Conservation (phyloP, 1,284 basidiomycete species). For the Cutaneotrichosporon dermatis region DNA sequence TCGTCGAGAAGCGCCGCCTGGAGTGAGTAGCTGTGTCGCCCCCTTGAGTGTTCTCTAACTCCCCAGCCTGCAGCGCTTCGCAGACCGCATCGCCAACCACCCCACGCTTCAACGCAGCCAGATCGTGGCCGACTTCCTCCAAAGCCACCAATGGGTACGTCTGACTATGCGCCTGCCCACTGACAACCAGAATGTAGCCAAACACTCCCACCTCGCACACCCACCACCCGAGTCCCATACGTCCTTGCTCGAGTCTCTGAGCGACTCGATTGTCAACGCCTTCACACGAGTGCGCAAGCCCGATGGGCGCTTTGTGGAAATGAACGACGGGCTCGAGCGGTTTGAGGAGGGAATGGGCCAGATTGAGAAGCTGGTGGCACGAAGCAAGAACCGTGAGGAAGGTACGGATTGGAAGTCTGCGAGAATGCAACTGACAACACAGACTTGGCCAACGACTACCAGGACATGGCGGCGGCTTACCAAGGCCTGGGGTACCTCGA, state of each 20-base stretch:
- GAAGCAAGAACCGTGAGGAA: conserved; percentile 70
- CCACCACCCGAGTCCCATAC: conserved; percentile 75
- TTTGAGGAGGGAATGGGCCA: conserved; percentile 84
- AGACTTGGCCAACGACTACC: conserved; percentile 92
- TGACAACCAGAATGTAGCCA: conserved; percentile 69
- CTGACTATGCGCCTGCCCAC: not conserved
- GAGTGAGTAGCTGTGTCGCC: conserved; percentile 60
- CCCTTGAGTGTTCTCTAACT: too few relatives aligned
- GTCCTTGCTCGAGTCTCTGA: conserved; percentile 87
- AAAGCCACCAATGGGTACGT: conserved; percentile 94
- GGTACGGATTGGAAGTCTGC: too few relatives aligned
- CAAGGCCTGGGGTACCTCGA: conserved; percentile 97
- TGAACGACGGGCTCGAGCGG: conserved; percentile 86
- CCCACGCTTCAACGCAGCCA: conserved; percentile 90
- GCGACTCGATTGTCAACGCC: conserved; percentile 84
- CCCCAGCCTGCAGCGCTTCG: conserved; percentile 79
- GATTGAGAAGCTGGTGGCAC: conserved; percentile 74
- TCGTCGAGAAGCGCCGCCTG: conserved; percentile 82
- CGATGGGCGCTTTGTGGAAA: conserved; percentile 86
- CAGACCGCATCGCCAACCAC: conserved; percentile 84
- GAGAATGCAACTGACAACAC: too few relatives aligned
- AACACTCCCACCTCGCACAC: conserved; percentile 87
- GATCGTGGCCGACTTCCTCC: conserved; percentile 84
- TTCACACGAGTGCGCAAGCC: conserved; percentile 94
- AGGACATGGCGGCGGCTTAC: conserved; percentile 89